Evolutionary conservation across 1,139 yeast genomes (phyloP).

Genomic region (Pichia sp.): DNA sequence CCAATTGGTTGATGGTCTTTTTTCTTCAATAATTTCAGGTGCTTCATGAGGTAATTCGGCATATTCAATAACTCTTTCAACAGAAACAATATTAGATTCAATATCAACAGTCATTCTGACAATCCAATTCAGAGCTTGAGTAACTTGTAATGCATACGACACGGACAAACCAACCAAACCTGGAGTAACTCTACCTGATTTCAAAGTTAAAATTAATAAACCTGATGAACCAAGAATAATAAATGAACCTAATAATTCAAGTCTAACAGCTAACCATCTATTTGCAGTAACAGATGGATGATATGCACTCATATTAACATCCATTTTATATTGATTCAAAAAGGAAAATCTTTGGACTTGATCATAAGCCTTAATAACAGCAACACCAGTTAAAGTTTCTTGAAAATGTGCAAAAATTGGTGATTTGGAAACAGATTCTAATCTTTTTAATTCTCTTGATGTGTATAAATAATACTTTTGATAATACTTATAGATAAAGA

Average conservation of each 20-base stretch:
- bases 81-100: slow-evolving; percentile 93
- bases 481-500: slow-evolving; percentile 67
- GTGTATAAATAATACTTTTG: slow-evolving; percentile 87
- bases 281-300: slow-evolving; percentile 93
- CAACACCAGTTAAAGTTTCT: slow-evolving; percentile 85
- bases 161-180: slow-evolving; percentile 92
- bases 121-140: slow-evolving; percentile 94
- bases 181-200: slow-evolving; percentile 64
- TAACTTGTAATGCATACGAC: slow-evolving; percentile 85
- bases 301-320: slow-evolving; percentile 81
- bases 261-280: slow-evolving; percentile 93
- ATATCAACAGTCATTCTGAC: slow-evolving; percentile 98
- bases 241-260: slow-evolving; percentile 84
- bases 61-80: slow-evolving; percentile 90
- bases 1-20: slow-evolving; percentile 72
- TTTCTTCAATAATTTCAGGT: slow-evolving; percentile 60
- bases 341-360: slow-evolving; percentile 69
- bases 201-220: slow-evolving; percentile 63
- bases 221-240: slow-evolving; percentile 85
- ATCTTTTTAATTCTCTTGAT: slow-evolving; percentile 89
- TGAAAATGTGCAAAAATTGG: slow-evolving; percentile 97
- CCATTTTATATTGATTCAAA: slow-evolving; percentile 73
- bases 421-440: slow-evolving; percentile 87
- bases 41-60: slow-evolving; percentile 74
- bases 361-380: slow-evolving; percentile 82